phyloP scores from a whole-genome alignment of 768 basidiomycete genomes.

The Tulasnella sp. region DNA sequence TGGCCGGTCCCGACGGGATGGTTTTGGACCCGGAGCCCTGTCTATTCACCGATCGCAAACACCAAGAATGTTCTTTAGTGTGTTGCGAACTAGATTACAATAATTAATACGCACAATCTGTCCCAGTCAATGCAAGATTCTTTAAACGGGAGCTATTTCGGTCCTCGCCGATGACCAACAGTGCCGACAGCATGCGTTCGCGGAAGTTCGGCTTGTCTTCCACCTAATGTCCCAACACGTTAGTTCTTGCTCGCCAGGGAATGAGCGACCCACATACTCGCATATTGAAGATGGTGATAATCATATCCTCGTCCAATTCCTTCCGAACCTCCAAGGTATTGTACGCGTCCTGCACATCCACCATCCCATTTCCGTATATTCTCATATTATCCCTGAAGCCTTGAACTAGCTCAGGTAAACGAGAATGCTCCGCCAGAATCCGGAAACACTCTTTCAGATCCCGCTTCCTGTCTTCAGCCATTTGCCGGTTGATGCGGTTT shows the following conservation, averaged over 20 bases:
- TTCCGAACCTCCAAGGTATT: conserved; percentile 61
- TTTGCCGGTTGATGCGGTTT: not conserved
- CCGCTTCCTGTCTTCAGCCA: conserved; percentile 30
- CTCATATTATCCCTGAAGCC: conserved; percentile 51
- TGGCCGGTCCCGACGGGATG: conserved; percentile 61
- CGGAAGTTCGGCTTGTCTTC: conserved; percentile 64
- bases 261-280: conserved; percentile 46
- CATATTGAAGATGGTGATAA: conserved; percentile 67
- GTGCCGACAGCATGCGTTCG: conserved; percentile 68
- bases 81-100: not conserved
- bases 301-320: conserved; percentile 72
- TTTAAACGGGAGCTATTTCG: conserved; percentile 68
- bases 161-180: conserved; percentile 68
- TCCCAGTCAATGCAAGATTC: conserved; percentile 59
- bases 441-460: conserved; percentile 65
- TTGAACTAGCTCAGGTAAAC: conserved; percentile 48
- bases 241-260: not conserved
- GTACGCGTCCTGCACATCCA: conserved; percentile 71
- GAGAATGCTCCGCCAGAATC: conserved; percentile 60
- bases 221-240: conserved; percentile 43
- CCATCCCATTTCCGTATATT: conserved; percentile 41
- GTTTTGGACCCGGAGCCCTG: conserved; percentile 56
- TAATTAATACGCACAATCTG: conserved; percentile 59
- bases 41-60: conserved; percentile 36
- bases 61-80: not conserved